Percentiles rank a stretch among this genome's conserved stretches.
These are phyloP conservation scores for Piper longum DNA, from an alignment of 164 flowering plant genomes.

Conservation along the genomic window DNA sequence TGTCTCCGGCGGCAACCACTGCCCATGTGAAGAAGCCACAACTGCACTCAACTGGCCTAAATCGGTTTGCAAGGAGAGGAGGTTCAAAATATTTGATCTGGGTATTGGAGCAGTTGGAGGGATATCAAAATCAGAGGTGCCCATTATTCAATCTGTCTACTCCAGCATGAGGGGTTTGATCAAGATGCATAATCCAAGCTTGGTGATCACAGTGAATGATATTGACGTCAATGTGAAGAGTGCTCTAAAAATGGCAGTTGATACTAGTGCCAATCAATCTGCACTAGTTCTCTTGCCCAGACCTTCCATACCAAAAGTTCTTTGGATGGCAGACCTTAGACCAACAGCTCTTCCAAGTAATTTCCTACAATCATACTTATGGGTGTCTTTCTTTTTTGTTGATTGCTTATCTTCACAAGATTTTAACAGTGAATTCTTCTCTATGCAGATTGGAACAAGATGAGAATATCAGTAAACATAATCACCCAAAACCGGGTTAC, in stretches of 20 bases:
- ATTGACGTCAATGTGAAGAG: slow-evolving; percentile 56
- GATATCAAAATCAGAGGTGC: slow-evolving; percentile 68
- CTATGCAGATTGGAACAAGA: slow-evolving; percentile 81
- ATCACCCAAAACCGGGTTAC: slow-evolving; percentile 76
- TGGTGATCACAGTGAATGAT: slow-evolving; percentile 58
- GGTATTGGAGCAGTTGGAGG: slow-evolving; percentile 46
- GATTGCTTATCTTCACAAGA: background rate
- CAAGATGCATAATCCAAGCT: slow-evolving; percentile 79
- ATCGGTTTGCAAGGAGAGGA: slow-evolving; percentile 61
- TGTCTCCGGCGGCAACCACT: slow-evolving; percentile 69
- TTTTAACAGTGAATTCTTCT: background rate
- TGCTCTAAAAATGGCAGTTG: slow-evolving; percentile 74
- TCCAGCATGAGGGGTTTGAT: slow-evolving; percentile 86
- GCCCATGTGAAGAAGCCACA: slow-evolving; percentile 89
- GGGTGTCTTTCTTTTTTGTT: background rate
- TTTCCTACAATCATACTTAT: slow-evolving; percentile 1
- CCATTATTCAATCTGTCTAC: slow-evolving; percentile 67
- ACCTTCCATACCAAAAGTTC: slow-evolving; percentile 60
- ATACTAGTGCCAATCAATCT: slow-evolving; percentile 31
- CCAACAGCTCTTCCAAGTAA: slow-evolving; percentile 90
- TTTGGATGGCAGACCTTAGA: slow-evolving; percentile 93
- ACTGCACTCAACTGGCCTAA: slow-evolving; percentile 74
- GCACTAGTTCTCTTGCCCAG: slow-evolving; percentile 55
- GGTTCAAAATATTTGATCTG: slow-evolving; percentile 87
- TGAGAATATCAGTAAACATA: slow-evolving; percentile 73